Evolutionary conservation across 495 filamentous ascomycete genomes (phyloP).

Genomic region (Lasiosphaeria miniovina): DNA sequence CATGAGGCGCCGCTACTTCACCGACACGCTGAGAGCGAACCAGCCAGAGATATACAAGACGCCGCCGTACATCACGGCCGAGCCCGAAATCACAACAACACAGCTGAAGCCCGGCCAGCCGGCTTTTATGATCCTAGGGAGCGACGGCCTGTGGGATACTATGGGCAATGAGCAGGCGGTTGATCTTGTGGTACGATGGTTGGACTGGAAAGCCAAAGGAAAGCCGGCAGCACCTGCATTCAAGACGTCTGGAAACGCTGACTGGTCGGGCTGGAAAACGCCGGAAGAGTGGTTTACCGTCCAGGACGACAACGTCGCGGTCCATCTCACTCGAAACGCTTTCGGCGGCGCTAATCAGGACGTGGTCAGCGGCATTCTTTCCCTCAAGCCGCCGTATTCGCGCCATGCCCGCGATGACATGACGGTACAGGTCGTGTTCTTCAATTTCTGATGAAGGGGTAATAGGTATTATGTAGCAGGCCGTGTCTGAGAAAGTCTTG

Average conservation of each 20-base stretch:
- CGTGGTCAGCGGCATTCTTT: slow-evolving; percentile 52
- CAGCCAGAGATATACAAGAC: slow-evolving; percentile 42
- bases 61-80: slow-evolving; percentile 65
- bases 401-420: slow-evolving; percentile 55
- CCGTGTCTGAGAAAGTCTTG: too few relatives aligned
- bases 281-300: slow-evolving; percentile 27
- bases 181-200: slow-evolving; percentile 53
- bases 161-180: slow-evolving; percentile 60
- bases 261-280: not conserved
- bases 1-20: slow-evolving; percentile 46
- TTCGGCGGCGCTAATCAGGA: slow-evolving; percentile 59
- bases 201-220: slow-evolving; percentile 33
- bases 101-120: slow-evolving; percentile 40
- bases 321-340: slow-evolving; percentile 60
- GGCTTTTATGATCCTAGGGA: slow-evolving; percentile 62
- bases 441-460: slow-evolving; percentile 21
- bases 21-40: slow-evolving; percentile 35
- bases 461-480: too few relatives aligned
- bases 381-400: slow-evolving; percentile 46
- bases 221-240: slow-evolving; percentile 8
- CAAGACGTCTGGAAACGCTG: slow-evolving; percentile 2
- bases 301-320: slow-evolving; percentile 60
- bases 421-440: slow-evolving; percentile 64
- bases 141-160: slow-evolving; percentile 64
- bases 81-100: slow-evolving; percentile 59